A percentile compares a stretch with the other conserved stretches of the same genome.
Evolutionary conservation across 805 yeast species (phyloP).

Genomic region (Yarrowia sp.): DNA sequence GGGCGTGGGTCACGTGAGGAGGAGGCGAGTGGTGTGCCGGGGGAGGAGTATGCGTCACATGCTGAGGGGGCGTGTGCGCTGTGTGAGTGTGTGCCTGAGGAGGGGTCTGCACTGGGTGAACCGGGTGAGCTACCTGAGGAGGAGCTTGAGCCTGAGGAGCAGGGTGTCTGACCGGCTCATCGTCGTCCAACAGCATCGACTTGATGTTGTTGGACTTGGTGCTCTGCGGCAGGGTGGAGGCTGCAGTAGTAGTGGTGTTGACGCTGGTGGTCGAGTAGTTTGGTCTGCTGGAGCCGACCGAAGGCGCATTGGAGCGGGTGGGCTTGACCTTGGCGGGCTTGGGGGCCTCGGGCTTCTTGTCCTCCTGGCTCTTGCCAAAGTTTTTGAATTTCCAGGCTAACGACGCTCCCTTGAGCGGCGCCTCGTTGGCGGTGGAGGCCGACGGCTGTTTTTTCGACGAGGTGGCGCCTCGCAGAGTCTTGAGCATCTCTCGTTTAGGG

Average conservation of each 20-base stretch:
- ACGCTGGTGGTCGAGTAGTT: background rate
- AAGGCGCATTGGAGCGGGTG: slow-evolving; percentile 12
- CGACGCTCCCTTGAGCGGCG: slow-evolving; percentile 25
- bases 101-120: slow-evolving; percentile 1
- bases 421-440: slow-evolving; percentile 11
- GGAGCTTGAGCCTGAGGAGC: background rate
- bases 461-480: slow-evolving; percentile 26
- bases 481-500: slow-evolving; percentile 28
- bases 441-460: slow-evolving; percentile 22
- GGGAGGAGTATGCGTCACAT: background rate
- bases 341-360: slow-evolving; percentile 6
- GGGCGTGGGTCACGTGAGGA: slow-evolving; percentile 6
- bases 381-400: slow-evolving; percentile 23
- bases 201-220: slow-evolving; percentile 13
- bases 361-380: slow-evolving; percentile 22
- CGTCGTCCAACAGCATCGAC: slow-evolving; percentile 6
- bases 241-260: background rate
- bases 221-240: slow-evolving; percentile 4
- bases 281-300: background rate
- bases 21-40: slow-evolving; percentile 2
- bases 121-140: background rate
- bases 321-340: slow-evolving; percentile 16
- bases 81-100: background rate
- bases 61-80: background rate
- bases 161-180: background rate